Percentiles rank a stretch among this genome's conserved stretches.
phyloP scores from a whole-genome alignment of 139 green algal genomes.

The Coelastrella sp. region DNA sequence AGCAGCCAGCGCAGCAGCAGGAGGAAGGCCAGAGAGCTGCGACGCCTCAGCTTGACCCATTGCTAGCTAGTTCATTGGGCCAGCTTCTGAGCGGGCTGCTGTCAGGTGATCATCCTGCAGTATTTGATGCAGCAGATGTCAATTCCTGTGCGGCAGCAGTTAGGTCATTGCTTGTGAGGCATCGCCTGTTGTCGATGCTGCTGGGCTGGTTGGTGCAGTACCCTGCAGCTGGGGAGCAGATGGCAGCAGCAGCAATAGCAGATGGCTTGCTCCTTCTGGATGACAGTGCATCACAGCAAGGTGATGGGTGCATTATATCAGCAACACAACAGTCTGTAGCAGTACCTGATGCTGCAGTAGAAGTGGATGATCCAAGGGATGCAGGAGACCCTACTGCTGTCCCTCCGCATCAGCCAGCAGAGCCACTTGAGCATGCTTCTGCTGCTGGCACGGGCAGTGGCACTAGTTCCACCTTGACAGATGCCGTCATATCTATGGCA shows the following conservation, averaged over 20 bases:
- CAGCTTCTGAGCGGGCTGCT: not conserved
- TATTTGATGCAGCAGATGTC: not conserved
- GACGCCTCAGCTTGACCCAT: not conserved
- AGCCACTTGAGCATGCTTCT: too few relatives aligned
- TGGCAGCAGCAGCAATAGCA: not conserved
- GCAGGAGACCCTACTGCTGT: not conserved
- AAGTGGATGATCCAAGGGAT: not conserved
- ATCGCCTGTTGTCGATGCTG: not conserved
- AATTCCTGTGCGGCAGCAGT: not conserved
- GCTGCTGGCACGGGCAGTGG: not conserved
- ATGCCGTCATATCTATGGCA: not conserved
- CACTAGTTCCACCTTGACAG: not conserved
- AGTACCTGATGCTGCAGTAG: not conserved
- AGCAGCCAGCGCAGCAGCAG: conserved; percentile 27
- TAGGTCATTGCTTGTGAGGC: not conserved
- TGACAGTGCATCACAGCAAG: not conserved
- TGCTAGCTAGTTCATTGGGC: too few relatives aligned
- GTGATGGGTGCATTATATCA: not conserved
- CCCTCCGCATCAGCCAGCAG: too few relatives aligned
- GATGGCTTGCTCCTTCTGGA: not conserved
- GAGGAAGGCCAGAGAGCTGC: not conserved
- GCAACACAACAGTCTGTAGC: not conserved
- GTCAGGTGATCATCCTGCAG: not conserved
- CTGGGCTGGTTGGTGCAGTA: not conserved
- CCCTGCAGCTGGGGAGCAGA: too few relatives aligned